These are phyloP conservation scores for Monilinia fructicola DNA, from an alignment of 2,329 filamentous ascomycete species.

Conservation along the genomic window DNA sequence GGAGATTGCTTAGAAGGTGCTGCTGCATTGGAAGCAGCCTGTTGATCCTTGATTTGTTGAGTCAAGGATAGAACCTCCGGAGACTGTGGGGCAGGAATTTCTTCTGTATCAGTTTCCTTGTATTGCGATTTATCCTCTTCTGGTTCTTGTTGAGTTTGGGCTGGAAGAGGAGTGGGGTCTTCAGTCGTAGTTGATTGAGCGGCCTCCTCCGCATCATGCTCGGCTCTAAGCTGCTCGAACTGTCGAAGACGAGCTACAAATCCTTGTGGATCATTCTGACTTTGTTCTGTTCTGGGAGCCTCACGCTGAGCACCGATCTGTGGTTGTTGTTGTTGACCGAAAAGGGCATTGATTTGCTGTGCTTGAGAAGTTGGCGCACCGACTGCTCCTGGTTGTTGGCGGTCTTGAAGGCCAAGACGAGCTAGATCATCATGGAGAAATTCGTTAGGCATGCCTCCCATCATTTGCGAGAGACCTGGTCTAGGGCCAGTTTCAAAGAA, in stretches of 20 bases:
- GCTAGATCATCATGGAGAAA: slow-evolving; percentile 72
- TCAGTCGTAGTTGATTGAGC: slow-evolving; percentile 34
- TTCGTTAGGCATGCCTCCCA: slow-evolving; percentile 48
- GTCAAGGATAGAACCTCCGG: slow-evolving; percentile 67
- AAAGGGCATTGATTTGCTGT: slow-evolving; percentile 37
- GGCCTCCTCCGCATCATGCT: slow-evolving; percentile 59
- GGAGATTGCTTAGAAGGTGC: slow-evolving; percentile 58
- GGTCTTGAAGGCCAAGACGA: slow-evolving; percentile 57
- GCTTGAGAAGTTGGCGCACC: slow-evolving; percentile 34
- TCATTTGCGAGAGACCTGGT: slow-evolving; percentile 44
- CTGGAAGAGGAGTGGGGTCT: slow-evolving; percentile 36
- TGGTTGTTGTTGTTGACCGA: slow-evolving; percentile 32
- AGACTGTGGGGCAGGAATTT: slow-evolving; percentile 34
- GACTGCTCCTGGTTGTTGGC: slow-evolving; percentile 33
- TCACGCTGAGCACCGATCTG: slow-evolving; percentile 46
- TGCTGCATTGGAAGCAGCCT: slow-evolving; percentile 49
- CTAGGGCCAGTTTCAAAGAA: slow-evolving; percentile 65
- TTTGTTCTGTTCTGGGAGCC: slow-evolving; percentile 59
- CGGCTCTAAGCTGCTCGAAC: slow-evolving; percentile 76
- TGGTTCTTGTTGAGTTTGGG: slow-evolving; percentile 30
- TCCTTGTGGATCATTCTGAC: slow-evolving; percentile 60
- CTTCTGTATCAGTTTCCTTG: slow-evolving; percentile 24
- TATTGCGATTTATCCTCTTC: slow-evolving; percentile 28
- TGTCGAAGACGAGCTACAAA: slow-evolving; percentile 69
- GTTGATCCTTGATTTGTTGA: slow-evolving; percentile 69